Conservation (phyloP, 2,329 filamentous ascomycete genomes). For the Diaporthe amygdali region DNA sequence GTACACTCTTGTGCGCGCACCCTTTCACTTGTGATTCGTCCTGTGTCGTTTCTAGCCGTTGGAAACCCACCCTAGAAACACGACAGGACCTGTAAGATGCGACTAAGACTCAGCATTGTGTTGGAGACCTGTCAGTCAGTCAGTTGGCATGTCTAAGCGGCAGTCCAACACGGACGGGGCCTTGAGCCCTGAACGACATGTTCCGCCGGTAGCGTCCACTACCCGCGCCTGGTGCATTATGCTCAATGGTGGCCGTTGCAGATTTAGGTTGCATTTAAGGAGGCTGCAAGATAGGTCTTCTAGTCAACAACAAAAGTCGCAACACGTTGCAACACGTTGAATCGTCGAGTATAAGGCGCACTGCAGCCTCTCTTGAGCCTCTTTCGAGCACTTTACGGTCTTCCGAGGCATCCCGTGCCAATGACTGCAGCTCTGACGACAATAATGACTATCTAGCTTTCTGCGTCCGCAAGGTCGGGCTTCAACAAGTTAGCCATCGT, state of each 20-base stretch:
- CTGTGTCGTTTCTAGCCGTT: slow-evolving; percentile 10
- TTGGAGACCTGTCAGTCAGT: slow-evolving; percentile 8
- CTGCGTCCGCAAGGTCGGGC: neutral
- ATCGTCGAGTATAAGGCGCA: neutral
- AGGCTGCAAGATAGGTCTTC: neutral
- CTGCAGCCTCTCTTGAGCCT: neutral
- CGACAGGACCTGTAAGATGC: neutral
- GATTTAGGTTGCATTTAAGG: neutral
- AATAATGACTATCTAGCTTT: neutral
- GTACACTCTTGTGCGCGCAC: neutral
- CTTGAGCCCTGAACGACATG: neutral
- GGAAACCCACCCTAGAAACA: slow-evolving; percentile 6
- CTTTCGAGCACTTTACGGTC: neutral
- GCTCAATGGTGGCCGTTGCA: neutral
- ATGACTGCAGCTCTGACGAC: neutral
- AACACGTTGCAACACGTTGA: neutral
- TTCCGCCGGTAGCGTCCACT: neutral
- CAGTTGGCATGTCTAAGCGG: slow-evolving; percentile 10
- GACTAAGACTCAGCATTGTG: neutral
- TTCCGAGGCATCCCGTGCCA: neutral
- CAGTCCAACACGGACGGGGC: neutral
- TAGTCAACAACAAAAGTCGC: neutral
- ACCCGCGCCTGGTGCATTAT: neutral
- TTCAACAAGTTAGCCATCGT: slow-evolving; percentile 7
- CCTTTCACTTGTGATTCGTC: slow-evolving; percentile 9